Evolutionary conservation across 208 protist genomes (phyloP).

Genomic region (Wallacemonas sp.): DNA sequence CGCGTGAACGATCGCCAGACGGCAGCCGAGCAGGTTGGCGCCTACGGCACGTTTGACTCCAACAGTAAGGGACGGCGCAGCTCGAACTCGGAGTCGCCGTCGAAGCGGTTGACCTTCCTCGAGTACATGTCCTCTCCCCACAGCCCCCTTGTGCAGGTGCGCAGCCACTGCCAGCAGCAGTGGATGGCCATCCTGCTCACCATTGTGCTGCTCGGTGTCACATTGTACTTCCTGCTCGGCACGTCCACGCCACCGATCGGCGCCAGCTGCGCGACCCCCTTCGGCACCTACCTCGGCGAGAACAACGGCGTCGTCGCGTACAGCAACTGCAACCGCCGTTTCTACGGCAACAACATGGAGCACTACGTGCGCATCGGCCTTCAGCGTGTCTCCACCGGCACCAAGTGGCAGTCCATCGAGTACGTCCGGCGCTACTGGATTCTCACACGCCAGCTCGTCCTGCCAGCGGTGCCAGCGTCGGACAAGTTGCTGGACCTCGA

Average conservation of each 20-base stretch:
- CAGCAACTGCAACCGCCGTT: constrained; percentile 72
- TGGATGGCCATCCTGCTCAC: constrained; percentile 61
- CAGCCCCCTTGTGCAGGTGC: constrained; percentile 45
- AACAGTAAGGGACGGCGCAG: neutral
- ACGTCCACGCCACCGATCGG: constrained; percentile 28
- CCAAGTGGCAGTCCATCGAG: constrained; percentile 70
- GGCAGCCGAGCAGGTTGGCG: constrained; percentile 2
- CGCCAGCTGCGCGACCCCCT: constrained; percentile 41
- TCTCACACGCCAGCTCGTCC: constrained; percentile 32
- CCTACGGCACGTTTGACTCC: constrained; percentile 38
- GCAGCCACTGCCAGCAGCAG: constrained; percentile 74
- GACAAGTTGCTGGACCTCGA: constrained; percentile 27
- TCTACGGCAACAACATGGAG: constrained; percentile 41
- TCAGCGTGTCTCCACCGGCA: constrained; percentile 51
- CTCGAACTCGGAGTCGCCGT: neutral
- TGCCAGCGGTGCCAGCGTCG: constrained; percentile 27
- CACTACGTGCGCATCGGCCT: constrained; percentile 63
- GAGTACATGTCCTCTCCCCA: constrained; percentile 48
- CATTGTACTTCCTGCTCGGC: constrained; percentile 59
- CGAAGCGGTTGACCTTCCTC: constrained; percentile 28
- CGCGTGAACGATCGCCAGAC: constrained; percentile 8
- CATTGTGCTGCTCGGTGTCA: constrained; percentile 43
- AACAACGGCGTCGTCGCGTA: constrained; percentile 53
- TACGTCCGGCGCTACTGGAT: constrained; percentile 76
- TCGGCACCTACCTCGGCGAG: constrained; percentile 58